These are phyloP conservation scores for Suillus americanus DNA, from an alignment of 768 basidiomycete species.

Conservation along the genomic window DNA sequence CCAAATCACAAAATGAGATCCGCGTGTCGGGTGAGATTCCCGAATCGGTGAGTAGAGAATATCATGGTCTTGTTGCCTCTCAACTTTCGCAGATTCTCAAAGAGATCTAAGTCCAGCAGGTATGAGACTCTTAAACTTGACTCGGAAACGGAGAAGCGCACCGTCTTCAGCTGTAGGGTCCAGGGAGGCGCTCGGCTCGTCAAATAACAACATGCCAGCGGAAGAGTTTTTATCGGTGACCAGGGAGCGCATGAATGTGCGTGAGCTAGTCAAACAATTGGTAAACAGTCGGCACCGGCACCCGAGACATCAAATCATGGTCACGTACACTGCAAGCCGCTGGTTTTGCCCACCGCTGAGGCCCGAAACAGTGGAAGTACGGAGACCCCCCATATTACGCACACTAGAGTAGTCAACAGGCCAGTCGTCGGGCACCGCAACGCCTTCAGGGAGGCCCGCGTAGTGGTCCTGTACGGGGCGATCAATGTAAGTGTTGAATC, in stretches of 20 bases:
- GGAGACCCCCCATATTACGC: constrained; percentile 45
- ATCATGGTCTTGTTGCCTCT: constrained; percentile 67
- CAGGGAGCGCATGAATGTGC: constrained; percentile 71
- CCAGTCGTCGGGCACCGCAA: constrained; percentile 56
- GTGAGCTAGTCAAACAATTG: constrained; percentile 41
- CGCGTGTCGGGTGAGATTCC: constrained; percentile 68
- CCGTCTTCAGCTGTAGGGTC: constrained; percentile 78
- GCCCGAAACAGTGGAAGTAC: constrained; percentile 24
- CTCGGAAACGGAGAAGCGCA: constrained; percentile 14
- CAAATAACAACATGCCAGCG: constrained; percentile 64
- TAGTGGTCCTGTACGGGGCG: constrained; percentile 67
- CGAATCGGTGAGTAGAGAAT: constrained; percentile 65
- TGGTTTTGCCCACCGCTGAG: constrained; percentile 78
- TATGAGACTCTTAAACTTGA: not conserved
- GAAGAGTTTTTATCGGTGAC: constrained; percentile 39
- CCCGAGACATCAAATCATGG: not conserved
- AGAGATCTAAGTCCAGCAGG: constrained; percentile 46
- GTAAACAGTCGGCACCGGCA: not conserved
- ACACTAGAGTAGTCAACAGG: constrained; percentile 51
- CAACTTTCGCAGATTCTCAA: constrained; percentile 62
- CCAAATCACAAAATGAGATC: constrained; percentile 61
- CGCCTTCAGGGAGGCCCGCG: constrained; percentile 61
- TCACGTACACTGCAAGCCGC: constrained; percentile 59
- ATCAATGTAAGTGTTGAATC: constrained; percentile 72
- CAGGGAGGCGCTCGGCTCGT: constrained; percentile 71